These are phyloP conservation scores for Cytospora leucostoma DNA, from an alignment of 2,329 filamentous ascomycete species.

Conservation along the genomic window DNA sequence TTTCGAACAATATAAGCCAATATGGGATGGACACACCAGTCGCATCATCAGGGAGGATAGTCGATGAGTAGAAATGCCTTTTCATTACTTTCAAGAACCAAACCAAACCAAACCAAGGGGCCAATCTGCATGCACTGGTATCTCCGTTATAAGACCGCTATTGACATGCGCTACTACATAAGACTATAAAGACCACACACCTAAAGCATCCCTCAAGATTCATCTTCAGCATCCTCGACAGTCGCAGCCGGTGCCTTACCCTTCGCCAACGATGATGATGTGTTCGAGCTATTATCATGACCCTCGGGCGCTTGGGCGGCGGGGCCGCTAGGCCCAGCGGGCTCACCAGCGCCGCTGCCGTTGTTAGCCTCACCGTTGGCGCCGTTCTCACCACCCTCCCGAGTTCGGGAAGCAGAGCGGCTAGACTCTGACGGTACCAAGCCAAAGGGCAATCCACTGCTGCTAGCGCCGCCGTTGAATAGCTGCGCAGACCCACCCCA, in stretches of 20 bases:
- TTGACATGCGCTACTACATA: slow-evolving; percentile 11
- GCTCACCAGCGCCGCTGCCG: not conserved
- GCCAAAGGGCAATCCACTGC: slow-evolving; percentile 26
- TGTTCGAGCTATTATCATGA: slow-evolving; percentile 25
- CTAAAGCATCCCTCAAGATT: slow-evolving; percentile 2
- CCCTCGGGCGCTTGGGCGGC: slow-evolving; percentile 19
- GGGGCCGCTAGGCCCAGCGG: slow-evolving; percentile 4
- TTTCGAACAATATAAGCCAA: not conserved
- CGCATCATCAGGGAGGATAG: too few relatives aligned
- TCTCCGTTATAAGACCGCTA: slow-evolving; percentile 15
- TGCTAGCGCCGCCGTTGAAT: slow-evolving; percentile 41
- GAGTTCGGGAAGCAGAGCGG: slow-evolving; percentile 21
- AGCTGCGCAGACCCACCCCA: slow-evolving; percentile 55
- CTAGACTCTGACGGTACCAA: slow-evolving; percentile 28
- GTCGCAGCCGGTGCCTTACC: slow-evolving; percentile 23
- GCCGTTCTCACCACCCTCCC: slow-evolving; percentile 25
- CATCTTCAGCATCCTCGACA: slow-evolving; percentile 25
- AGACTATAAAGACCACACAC: not conserved
- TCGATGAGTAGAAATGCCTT: not conserved
- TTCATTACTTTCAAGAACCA: not conserved
- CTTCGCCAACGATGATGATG: slow-evolving; percentile 35
- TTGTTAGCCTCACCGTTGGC: slow-evolving; percentile 10
- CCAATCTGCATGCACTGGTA: slow-evolving; percentile 16
- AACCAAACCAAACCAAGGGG: not conserved
- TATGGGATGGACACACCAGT: not conserved